These are phyloP conservation scores for Citrus medica DNA, from an alignment of 345 rosid species.

Conservation along the genomic window DNA sequence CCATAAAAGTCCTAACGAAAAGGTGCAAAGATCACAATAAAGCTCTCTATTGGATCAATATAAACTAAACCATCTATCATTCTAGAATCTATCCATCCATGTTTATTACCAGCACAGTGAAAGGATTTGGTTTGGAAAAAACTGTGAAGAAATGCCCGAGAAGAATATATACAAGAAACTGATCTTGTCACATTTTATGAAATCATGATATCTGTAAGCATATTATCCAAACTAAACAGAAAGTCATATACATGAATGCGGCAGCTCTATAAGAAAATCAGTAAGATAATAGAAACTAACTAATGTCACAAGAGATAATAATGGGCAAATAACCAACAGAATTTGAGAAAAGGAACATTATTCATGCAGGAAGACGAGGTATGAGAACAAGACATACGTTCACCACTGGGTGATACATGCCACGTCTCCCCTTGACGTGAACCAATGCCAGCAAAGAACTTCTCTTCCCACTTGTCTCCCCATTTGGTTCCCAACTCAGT, in stretches of 20 bases:
- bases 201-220: background rate
- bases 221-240: background rate
- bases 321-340: background rate
- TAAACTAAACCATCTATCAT: background rate
- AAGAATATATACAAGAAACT: background rate
- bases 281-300: background rate
- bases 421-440: slow-evolving; percentile 99
- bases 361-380: slow-evolving; percentile 1
- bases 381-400: slow-evolving; percentile 49
- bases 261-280: background rate
- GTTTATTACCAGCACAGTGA: background rate
- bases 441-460: slow-evolving; percentile 92
- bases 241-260: background rate
- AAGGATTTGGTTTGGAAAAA: background rate
- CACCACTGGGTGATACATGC: slow-evolving; percentile 84
- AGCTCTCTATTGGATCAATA: background rate
- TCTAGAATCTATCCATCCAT: background rate
- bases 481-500: slow-evolving; percentile 96
- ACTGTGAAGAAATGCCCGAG: background rate
- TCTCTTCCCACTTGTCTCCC: slow-evolving; percentile 99
- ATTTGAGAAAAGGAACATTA: background rate
- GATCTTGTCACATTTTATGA: background rate
- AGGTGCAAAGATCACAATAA: background rate
- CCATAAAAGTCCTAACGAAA: background rate
- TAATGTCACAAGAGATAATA: background rate